Evolutionary conservation across 495 filamentous ascomycete genomes (phyloP).

Genomic region (Thermochaetoides thermophila): DNA sequence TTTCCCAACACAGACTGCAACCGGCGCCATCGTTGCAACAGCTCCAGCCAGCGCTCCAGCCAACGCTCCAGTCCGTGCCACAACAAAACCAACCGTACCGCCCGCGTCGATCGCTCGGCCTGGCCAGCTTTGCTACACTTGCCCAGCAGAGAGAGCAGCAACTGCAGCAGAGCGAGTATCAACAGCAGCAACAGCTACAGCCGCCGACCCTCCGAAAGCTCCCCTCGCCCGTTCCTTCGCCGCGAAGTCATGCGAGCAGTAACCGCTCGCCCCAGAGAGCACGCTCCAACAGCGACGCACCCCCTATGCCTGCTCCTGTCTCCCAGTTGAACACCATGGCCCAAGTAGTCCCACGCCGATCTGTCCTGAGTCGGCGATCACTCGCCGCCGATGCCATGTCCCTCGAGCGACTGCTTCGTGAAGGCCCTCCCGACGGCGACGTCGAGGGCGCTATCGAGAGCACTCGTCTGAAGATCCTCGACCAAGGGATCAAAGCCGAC

Average conservation of each 20-base stretch:
- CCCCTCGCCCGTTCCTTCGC: too few relatives aligned
- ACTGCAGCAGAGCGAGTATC: too few relatives aligned
- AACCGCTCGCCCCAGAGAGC: constrained; percentile 41
- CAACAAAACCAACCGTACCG: constrained; percentile 7
- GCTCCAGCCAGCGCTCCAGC: constrained; percentile 11
- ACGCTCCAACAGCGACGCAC: constrained; percentile 63
- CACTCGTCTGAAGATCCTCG: constrained; percentile 60
- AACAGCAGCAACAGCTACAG: constrained; percentile 11
- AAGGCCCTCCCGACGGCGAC: constrained; percentile 59
- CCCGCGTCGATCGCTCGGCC: constrained; percentile 1
- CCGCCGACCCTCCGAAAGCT: constrained; percentile 8
- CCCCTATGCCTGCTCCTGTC: constrained; percentile 13
- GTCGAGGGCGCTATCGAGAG: constrained; percentile 51
- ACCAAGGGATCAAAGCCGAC: constrained; percentile 66
- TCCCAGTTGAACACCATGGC: constrained; percentile 15
- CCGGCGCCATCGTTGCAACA: constrained; percentile 15
- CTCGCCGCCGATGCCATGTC: constrained; percentile 46
- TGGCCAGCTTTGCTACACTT: neutral
- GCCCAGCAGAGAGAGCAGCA: too few relatives aligned
- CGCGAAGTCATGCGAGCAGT: constrained; percentile 21
- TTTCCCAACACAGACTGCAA: constrained; percentile 39
- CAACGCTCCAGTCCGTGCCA: constrained; percentile 7
- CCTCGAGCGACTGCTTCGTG: constrained; percentile 49
- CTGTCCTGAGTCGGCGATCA: constrained; percentile 39
- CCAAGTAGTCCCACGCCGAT: constrained; percentile 23